Evolutionary conservation across 768 basidiomycete species (phyloP).

Genomic region (Podaxis pistillaris): DNA sequence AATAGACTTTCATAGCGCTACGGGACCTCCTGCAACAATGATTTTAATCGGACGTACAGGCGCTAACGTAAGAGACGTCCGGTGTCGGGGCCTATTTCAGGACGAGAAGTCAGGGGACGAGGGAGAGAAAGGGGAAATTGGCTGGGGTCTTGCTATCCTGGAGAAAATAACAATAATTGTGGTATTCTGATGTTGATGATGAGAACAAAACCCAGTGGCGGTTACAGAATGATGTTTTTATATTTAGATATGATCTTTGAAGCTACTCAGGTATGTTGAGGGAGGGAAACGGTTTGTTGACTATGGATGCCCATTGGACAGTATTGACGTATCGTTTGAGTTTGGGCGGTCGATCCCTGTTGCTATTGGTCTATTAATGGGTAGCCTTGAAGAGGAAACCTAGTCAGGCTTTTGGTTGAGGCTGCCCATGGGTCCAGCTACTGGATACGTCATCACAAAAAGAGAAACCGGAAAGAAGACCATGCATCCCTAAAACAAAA

Average conservation of each 20-base stretch:
- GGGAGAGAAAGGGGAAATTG: slow-evolving; percentile 1
- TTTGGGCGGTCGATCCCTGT: not conserved
- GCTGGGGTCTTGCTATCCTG: not conserved
- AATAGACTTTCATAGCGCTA: not conserved
- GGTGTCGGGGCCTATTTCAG: slow-evolving; percentile 6
- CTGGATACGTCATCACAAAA: not conserved
- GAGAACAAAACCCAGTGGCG: not conserved
- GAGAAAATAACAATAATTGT: not conserved
- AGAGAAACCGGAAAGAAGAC: slow-evolving; percentile 3
- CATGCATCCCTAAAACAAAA: not conserved
- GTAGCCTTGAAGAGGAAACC: not conserved
- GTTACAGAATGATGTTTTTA: not conserved
- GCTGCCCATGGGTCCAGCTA: not conserved
- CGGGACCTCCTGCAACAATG: not conserved
- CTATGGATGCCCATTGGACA: not conserved
- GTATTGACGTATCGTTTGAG: not conserved
- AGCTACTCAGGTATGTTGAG: not conserved
- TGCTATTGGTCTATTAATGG: not conserved
- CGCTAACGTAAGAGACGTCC: slow-evolving; percentile 6
- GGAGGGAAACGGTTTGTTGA: not conserved
- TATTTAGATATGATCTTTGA: not conserved
- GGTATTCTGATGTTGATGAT: slow-evolving; percentile 5
- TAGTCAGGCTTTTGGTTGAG: not conserved
- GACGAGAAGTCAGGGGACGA: not conserved
- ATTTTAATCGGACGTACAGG: not conserved